Conservation (phyloP, 2,329 filamentous ascomycete genomes). For the Cladorrhinum sp. region DNA sequence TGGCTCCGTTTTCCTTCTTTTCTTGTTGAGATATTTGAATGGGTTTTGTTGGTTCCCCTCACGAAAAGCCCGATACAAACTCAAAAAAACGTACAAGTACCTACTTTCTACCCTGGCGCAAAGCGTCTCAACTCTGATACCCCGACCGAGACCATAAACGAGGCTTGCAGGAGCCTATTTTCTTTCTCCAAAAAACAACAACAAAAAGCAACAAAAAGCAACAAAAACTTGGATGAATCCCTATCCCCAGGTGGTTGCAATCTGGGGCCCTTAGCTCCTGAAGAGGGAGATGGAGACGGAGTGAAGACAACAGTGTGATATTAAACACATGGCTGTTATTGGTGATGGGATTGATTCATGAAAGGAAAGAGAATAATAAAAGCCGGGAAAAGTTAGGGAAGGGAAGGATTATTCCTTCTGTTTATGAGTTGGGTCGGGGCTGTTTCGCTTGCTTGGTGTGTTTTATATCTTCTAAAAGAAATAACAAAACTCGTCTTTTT, state of each 20-base stretch:
- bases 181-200: no score
- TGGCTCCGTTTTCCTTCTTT: neutral
- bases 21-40: neutral
- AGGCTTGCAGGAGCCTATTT: neutral
- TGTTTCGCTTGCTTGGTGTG: neutral
- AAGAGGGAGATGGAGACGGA: neutral
- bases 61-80: neutral
- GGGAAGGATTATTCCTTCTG: neutral
- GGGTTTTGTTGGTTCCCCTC: neutral
- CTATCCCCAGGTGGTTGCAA: no score
- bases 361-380: no score
- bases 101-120: neutral
- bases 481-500: neutral
- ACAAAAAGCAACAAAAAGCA: neutral
- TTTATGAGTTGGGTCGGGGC: neutral
- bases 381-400: neutral
- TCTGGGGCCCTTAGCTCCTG: neutral
- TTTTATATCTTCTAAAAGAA: neutral
- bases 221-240: neutral
- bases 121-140: neutral
- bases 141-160: neutral
- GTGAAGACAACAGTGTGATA: neutral
- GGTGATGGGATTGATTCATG: neutral
- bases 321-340: neutral
- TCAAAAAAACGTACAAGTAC: neutral